These are phyloP conservation scores for Arctostaphylos glauca DNA, from an alignment of 148 eudicot genomes.

Conservation along the genomic window DNA sequence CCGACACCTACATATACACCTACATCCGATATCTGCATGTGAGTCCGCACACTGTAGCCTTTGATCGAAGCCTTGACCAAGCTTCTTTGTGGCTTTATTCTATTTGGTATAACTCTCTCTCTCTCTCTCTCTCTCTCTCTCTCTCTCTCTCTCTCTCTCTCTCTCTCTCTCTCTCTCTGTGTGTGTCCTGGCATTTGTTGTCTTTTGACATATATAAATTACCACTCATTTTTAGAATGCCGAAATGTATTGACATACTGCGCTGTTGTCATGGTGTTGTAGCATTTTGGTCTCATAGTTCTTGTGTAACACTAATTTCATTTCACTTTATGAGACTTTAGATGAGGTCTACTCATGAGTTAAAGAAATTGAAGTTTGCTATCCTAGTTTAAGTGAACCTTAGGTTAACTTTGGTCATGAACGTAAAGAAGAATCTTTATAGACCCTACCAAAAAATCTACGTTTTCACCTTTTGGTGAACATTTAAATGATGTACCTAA, in stretches of 20 bases:
- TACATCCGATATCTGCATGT: no score
- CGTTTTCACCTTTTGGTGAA: background rate
- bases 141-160: no score
- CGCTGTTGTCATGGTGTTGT: background rate
- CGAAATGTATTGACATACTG: background rate
- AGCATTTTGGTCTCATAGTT: background rate
- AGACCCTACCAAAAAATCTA: background rate
- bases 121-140: no score
- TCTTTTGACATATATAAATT: background rate
- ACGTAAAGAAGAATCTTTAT: background rate
- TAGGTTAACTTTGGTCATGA: background rate
- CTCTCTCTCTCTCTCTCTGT: no score
- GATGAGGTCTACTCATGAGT: background rate
- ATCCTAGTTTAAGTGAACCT: constrained; percentile 1
- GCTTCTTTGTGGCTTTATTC: background rate
- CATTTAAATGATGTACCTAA: background rate
- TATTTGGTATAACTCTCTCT: background rate
- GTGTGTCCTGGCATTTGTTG: background rate
- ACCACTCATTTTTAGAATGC: background rate
- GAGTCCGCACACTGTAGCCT: no score
- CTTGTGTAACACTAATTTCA: background rate
- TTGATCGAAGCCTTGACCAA: background rate
- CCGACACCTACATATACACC: no score
- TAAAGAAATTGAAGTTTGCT: background rate
- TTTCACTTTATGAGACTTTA: background rate